phyloP scores from a whole-genome alignment of 2,329 filamentous ascomycete genomes.

The Colletotrichum higginsianum region DNA sequence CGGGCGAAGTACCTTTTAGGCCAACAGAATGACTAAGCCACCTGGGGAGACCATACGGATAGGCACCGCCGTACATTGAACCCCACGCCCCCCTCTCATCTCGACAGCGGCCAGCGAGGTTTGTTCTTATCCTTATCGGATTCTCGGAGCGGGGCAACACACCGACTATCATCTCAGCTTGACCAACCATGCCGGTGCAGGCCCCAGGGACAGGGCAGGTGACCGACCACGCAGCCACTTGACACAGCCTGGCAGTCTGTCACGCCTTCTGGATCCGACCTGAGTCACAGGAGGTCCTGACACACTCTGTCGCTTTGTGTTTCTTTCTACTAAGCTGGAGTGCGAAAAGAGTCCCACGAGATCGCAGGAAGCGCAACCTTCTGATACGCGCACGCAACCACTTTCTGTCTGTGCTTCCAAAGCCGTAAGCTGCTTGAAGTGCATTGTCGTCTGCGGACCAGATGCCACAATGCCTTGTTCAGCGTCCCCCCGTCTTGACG shows the following conservation, averaged over 20 bases:
- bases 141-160: constrained; percentile 39
- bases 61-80: background rate
- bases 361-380: constrained; percentile 20
- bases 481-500: constrained; percentile 28
- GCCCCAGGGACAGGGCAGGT: constrained; percentile 30
- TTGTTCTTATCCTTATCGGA: constrained; percentile 41
- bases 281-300: constrained; percentile 40
- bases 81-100: constrained; percentile 13
- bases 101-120: background rate
- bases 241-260: constrained; percentile 37
- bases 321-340: background rate
- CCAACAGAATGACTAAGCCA: constrained; percentile 22
- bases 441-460: constrained; percentile 24
- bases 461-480: constrained; percentile 28
- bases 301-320: constrained; percentile 30
- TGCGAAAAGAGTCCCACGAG: constrained; percentile 34
- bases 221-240: constrained; percentile 36
- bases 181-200: constrained; percentile 31
- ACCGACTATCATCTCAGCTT: constrained; percentile 32
- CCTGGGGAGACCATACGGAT: background rate
- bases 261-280: constrained; percentile 30
- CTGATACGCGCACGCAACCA: constrained; percentile 33
- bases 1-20: constrained; percentile 2
- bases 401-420: constrained; percentile 31
- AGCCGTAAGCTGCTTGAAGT: constrained; percentile 33